Evolutionary conservation across 139 green algal genomes (phyloP), one percentile per base, ranked within the genome.

Genomic region (Volvox africanus): DNA sequence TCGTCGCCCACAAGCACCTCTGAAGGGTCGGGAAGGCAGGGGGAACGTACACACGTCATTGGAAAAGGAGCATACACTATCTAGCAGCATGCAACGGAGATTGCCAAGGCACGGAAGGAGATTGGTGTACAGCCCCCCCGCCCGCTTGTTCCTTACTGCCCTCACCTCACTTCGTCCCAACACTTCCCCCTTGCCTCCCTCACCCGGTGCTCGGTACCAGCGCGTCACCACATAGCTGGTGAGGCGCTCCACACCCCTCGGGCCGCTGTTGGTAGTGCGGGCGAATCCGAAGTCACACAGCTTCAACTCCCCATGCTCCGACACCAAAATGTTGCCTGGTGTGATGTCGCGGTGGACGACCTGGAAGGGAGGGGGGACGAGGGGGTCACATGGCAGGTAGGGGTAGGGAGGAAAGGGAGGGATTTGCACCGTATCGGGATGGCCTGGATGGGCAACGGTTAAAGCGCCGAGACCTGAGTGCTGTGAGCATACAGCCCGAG

Each of bases 221-320:
- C 96, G 92, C 0, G 97, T 99, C 76, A 96, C 95, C 30, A 76
- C 85, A n/a, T 89, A 89, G 69, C 18, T 73, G 3, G 33, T 50
- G 18, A 89, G 36, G 19, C 17, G 37, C 85, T 89, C 18, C 69
- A 18, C 85, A 17, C 71, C 85, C 5, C 69, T 44, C 1, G 36
- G 36, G 1, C 85, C 85, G 44, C 95, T 99, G 97, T 50, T 95
- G 94, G 24, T 91, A 20, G 36, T 73, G 11, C 85, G 68, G 24
- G 96, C 95, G 88, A 97, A 97, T 20, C 97, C 97, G 92, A 98
- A 98, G 92, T 98, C 97, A 87, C 95, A 97, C 32, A 98, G 95
- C 92, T 96, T 96, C 16, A 98, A 24, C 12, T 91, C 35, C 5
- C 93, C 94, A 0, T 90, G 33, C 0, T 73, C 61, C 0, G 90